These are phyloP conservation scores for Guyanaporus albipodus DNA, from an alignment of 768 basidiomycete species.

Conservation along the genomic window DNA sequence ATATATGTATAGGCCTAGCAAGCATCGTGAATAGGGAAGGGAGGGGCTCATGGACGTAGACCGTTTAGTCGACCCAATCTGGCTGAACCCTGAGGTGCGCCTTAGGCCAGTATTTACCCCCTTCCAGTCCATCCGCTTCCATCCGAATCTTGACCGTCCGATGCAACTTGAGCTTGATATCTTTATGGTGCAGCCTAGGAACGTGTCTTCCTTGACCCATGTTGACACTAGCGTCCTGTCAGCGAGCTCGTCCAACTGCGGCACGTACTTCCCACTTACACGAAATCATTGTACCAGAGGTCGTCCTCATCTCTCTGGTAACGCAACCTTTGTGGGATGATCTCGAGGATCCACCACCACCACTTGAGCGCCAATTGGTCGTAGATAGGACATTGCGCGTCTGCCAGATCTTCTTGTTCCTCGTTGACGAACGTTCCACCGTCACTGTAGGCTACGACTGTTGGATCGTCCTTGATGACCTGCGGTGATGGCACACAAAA, in stretches of 20 bases:
- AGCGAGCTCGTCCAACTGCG: not conserved
- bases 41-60: not conserved
- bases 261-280: conserved; percentile 11
- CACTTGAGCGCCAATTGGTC: conserved; percentile 48
- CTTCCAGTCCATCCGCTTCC: conserved; percentile 40
- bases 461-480: conserved; percentile 8
- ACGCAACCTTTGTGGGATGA: conserved; percentile 36
- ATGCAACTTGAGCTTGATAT: conserved; percentile 44
- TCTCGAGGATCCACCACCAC: conserved; percentile 67
- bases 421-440: conserved; percentile 36
- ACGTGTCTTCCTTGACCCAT: conserved; percentile 40
- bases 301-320: conserved; percentile 26
- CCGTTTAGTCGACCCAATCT: conserved; percentile 37
- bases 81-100: conserved; percentile 37
- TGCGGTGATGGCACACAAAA: conserved; percentile 14
- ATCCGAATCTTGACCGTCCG: conserved; percentile 47
- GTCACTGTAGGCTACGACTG: conserved; percentile 16
- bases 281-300: conserved; percentile 9
- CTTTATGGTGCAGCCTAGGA: conserved; percentile 35
- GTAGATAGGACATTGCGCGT: conserved; percentile 48
- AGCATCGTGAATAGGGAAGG: no score
- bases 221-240: conserved; percentile 29
- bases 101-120: conserved; percentile 38
- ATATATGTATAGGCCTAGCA: not conserved
- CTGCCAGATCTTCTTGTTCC: conserved; percentile 61